Conservation (phyloP, 352 stramenopile genomes). For the Chrysophaeum taylorii region DNA sequence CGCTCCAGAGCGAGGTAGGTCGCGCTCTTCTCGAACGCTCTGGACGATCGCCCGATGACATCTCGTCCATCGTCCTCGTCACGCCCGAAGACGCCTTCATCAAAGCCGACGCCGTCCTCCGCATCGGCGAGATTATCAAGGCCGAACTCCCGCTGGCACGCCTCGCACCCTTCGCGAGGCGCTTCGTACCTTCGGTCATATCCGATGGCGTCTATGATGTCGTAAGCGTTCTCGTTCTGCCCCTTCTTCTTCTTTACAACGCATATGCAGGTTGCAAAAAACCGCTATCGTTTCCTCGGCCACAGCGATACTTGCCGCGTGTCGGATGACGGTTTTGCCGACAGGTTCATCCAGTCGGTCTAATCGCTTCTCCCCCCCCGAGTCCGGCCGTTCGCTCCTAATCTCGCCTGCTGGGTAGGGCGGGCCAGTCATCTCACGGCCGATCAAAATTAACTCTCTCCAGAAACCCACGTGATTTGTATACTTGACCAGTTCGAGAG, state of each 20-base stretch:
- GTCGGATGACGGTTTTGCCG: slow-evolving; percentile 30
- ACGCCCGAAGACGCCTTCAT: slow-evolving; percentile 33
- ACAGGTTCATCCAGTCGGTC: slow-evolving; percentile 38
- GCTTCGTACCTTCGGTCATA: slow-evolving; percentile 39
- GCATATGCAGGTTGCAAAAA: slow-evolving; percentile 51
- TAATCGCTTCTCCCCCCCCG: too few relatives aligned
- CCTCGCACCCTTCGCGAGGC: slow-evolving; percentile 24
- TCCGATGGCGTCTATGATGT: slow-evolving; percentile 46
- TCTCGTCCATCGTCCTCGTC: slow-evolving; percentile 51
- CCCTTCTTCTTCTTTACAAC: too few relatives aligned
- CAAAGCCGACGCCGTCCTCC: slow-evolving; percentile 49
- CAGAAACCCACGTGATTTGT: too few relatives aligned
- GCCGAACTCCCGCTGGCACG: slow-evolving; percentile 27
- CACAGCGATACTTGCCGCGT: slow-evolving; percentile 41
- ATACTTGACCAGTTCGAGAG: too few relatives aligned
- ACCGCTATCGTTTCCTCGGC: slow-evolving; percentile 50
- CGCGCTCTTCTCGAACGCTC: slow-evolving; percentile 31
- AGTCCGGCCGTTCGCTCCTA: too few relatives aligned
- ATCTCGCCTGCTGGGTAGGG: too few relatives aligned
- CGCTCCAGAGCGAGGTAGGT: slow-evolving; percentile 47
- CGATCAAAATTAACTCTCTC: too few relatives aligned
- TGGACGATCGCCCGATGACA: slow-evolving; percentile 44
- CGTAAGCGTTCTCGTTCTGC: too few relatives aligned
- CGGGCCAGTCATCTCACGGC: too few relatives aligned
- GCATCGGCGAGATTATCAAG: background rate